Conservation (phyloP, 306 rosid genomes). For the Potentilla sterilis region DNA sequence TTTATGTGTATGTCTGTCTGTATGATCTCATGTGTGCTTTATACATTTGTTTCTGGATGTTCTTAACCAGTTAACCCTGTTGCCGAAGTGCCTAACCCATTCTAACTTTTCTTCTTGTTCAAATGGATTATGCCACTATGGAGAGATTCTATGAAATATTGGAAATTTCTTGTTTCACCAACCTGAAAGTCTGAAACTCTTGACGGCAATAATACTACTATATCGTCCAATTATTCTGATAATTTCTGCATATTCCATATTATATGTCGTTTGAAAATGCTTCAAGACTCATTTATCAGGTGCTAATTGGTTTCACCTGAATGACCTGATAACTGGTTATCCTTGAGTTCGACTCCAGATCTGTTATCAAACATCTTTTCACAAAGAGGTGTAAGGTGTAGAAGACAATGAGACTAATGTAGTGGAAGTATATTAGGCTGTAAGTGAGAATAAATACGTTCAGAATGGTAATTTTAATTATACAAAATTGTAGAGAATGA, state of each 20-base stretch:
- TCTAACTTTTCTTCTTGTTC: conserved; percentile 31
- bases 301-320: neutral
- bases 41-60: conserved; percentile 27
- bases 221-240: neutral
- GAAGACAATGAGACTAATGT: too few species aligned
- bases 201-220: neutral
- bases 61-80: conserved; percentile 31
- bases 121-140: conserved; percentile 9
- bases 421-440: too few species aligned
- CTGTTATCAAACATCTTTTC: too few species aligned
- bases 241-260: neutral
- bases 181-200: neutral
- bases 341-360: neutral
- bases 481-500: too few species aligned
- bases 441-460: too few species aligned
- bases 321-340: neutral
- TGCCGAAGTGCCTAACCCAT: conserved; percentile 38
- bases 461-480: too few species aligned
- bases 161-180: neutral
- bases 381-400: too few species aligned
- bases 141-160: conserved; percentile 23
- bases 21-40: conserved; percentile 36
- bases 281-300: neutral
- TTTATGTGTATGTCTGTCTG: conserved; percentile 14
- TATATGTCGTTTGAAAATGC: neutral